Percentiles rank a stretch among this genome's conserved stretches.
These are phyloP conservation scores for Arthrobotrys sphaeroides DNA, from an alignment of 2,329 filamentous ascomycete species.

Conservation along the genomic window DNA sequence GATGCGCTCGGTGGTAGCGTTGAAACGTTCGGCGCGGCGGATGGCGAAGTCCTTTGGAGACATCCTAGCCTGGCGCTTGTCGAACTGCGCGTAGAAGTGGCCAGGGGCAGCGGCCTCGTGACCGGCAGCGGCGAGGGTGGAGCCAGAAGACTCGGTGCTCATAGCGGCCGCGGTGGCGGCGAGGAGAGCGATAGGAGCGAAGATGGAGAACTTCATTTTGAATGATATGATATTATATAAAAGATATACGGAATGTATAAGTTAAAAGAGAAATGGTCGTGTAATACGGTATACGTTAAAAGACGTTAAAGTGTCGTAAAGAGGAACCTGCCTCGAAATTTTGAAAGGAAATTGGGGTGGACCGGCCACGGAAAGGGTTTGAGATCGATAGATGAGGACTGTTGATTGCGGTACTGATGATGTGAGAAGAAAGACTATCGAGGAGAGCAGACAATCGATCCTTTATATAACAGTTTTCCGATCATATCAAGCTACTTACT, in stretches of 20 bases:
- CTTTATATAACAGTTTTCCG: slow-evolving; percentile 21
- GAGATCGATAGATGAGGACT: slow-evolving; percentile 22
- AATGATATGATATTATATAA: slow-evolving; percentile 21
- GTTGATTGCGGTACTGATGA: slow-evolving; percentile 6
- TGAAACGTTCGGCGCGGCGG: slow-evolving; percentile 18
- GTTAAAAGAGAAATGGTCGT: slow-evolving; percentile 7
- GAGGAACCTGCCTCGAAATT: slow-evolving; percentile 32
- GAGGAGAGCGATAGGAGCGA: slow-evolving; percentile 22
- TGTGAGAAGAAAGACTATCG: slow-evolving; percentile 4
- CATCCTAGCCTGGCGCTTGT: slow-evolving; percentile 11
- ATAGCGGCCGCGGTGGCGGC: not conserved
- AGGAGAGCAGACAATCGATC: not conserved
- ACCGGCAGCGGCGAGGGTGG: slow-evolving; percentile 1
- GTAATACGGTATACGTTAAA: slow-evolving; percentile 33
- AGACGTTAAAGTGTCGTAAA: slow-evolving; percentile 25
- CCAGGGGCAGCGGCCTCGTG: not conserved
- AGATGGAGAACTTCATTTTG: slow-evolving; percentile 39
- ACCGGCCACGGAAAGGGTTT: slow-evolving; percentile 23
- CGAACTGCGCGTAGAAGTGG: slow-evolving; percentile 2
- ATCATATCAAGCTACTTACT: not conserved
- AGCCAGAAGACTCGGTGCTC: not conserved
- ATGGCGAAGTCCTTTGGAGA: slow-evolving; percentile 25
- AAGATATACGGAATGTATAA: not conserved
- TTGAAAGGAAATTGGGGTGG: slow-evolving; percentile 35
- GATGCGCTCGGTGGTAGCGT: slow-evolving; percentile 23